Evolutionary conservation across 2,329 filamentous ascomycete species (phyloP).

Genomic region (Penicillium expansum): DNA sequence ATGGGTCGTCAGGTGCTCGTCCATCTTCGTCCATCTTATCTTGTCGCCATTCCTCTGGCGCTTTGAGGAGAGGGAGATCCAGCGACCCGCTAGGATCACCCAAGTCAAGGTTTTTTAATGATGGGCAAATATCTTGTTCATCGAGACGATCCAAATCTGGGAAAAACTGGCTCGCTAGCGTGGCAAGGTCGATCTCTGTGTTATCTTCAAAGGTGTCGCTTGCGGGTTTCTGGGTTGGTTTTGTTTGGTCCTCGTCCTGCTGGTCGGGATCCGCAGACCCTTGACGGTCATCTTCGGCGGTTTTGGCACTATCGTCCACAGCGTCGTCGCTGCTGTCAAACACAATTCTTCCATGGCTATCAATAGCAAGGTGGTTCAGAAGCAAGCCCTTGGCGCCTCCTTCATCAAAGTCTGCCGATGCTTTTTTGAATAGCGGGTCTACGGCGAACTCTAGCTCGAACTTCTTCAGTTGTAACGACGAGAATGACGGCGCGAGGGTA

Average conservation of each 20-base stretch:
- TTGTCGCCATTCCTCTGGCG: conserved; percentile 78
- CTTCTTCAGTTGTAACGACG: conserved; percentile 88
- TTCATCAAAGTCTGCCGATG: conserved; percentile 96
- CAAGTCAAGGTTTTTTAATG: conserved; percentile 88
- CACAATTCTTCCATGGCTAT: conserved; percentile 85
- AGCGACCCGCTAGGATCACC: conserved; percentile 80
- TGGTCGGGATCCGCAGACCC: conserved; percentile 49
- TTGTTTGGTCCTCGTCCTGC: conserved; percentile 45
- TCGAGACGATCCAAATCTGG: conserved; percentile 74
- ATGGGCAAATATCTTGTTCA: conserved; percentile 88
- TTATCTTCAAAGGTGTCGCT: conserved; percentile 48
- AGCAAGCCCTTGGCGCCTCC: conserved; percentile 93
- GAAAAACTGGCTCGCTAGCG: conserved; percentile 78
- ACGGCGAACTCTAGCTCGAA: conserved; percentile 96
- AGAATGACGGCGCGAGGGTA: conserved; percentile 87
- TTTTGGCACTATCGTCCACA: conserved; percentile 51
- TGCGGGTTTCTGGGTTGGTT: conserved; percentile 31
- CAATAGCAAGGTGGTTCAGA: conserved; percentile 95
- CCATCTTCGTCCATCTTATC: conserved; percentile 59
- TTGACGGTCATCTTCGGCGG: conserved; percentile 35
- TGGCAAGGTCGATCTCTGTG: conserved; percentile 73
- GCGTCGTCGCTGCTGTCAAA: conserved; percentile 96
- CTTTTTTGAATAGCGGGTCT: conserved; percentile 98
- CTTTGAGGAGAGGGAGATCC: conserved; percentile 89
- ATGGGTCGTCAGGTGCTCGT: conserved; percentile 62